phyloP scores from a whole-genome alignment of 2,329 filamentous ascomycete genomes.

The Microcyclospora tardicrescens region DNA sequence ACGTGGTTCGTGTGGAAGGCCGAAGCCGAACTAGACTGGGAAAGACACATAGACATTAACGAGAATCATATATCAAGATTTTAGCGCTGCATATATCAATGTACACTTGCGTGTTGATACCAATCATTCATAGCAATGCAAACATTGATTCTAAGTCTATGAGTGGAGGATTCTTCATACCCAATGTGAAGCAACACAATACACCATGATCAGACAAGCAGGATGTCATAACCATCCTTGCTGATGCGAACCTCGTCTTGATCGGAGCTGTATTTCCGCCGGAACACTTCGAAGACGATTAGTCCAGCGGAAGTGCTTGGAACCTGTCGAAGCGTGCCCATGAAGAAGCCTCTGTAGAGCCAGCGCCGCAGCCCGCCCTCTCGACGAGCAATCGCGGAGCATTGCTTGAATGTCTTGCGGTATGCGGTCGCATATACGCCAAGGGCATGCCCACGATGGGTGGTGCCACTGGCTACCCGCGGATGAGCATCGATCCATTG shows the following conservation, averaged over 20 bases:
- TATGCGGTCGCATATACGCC: conserved; percentile 60
- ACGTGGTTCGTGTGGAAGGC: too few relatives aligned
- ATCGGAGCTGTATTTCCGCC: conserved; percentile 56
- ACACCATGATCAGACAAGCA: conserved; percentile 35
- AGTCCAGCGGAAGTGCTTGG: conserved; percentile 65
- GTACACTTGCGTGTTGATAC: too few relatives aligned
- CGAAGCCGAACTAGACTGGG: too few relatives aligned
- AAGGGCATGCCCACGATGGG: conserved; percentile 37
- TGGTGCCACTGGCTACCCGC: conserved; percentile 27
- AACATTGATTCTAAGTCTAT: too few relatives aligned
- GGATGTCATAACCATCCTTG: conserved; percentile 58
- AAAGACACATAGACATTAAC: too few relatives aligned
- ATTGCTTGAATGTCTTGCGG: conserved; percentile 51
- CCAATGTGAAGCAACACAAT: too few relatives aligned
- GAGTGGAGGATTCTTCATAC: too few relatives aligned
- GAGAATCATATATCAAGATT: too few relatives aligned
- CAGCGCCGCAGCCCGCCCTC: conserved; percentile 47
- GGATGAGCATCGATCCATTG: conserved; percentile 54
- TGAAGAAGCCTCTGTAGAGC: conserved; percentile 60
- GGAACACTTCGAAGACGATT: conserved; percentile 66
- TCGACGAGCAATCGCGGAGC: conserved; percentile 44
- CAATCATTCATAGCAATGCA: too few relatives aligned
- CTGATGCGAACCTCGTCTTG: conserved; percentile 51
- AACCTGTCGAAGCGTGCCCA: conserved; percentile 58
- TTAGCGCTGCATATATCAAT: too few relatives aligned